Evolutionary conservation across 2,329 filamentous ascomycete species (phyloP), one percentile per base, ranked within the genome.

Genomic region (Diaporthe eres): DNA sequence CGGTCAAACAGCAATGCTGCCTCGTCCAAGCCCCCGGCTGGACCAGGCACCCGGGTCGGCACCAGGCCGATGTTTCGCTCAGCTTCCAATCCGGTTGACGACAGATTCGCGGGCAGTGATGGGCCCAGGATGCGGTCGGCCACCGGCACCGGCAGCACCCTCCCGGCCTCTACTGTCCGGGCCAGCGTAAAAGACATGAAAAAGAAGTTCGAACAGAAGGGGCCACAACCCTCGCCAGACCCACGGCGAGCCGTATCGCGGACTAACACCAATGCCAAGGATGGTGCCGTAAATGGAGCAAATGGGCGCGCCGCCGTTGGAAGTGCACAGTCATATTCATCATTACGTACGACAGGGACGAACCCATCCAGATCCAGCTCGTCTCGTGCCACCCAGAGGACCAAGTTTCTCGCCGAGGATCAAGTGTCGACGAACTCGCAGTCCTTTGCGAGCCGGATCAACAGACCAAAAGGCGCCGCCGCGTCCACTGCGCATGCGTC

Each of bases 121-220:
- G 78, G 78, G 67, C 77, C 78, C 75, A 85, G 81, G 77, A 79
- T 83, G 71, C 80, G 81, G 57, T 80, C 81, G 71, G 81, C 82
- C 63, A 80, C 84, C 79, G 78, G 84, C 85, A 80, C 84, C 78
- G 78, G 84, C 85, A 78, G 77, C 78, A 80, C 79, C 39, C 81
- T 80, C 71, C 55, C 75, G 31, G 75, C 75, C 13, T 70, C 65
- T 13, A 72, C 80, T 15, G 78, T 81, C 58, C 89, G 93, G 78
- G 88, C 92, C n/a, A 96, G 93, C 76, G 94, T 97, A 79, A 95
- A 93, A 84, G 94, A 97, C 81, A 87, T 97, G 77, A 92, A 94
- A 80, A 94, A 93, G 83, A 92, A 90, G 73, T 97, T 96, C 85
- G 94, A 96, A 83, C 91, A 83, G 63, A 77, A 81, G 34, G 74